These are phyloP conservation scores for Cornus suecica DNA, from an alignment of 148 eudicot genomes.

Conservation along the genomic window DNA sequence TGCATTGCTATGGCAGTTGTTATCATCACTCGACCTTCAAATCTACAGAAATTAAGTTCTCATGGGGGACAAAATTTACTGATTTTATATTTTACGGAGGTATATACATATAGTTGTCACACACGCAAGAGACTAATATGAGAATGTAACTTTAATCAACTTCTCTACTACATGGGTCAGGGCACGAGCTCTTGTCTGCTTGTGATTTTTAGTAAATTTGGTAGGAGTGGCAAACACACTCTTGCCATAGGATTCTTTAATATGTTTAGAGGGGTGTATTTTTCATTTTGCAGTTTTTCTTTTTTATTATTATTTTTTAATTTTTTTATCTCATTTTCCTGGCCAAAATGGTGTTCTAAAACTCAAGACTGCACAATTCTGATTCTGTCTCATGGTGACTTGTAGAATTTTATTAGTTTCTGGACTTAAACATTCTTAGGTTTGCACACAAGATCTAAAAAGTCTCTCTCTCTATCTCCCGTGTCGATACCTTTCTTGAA, in stretches of 20 bases:
- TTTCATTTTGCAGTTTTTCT: background rate
- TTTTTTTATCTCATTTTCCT: background rate
- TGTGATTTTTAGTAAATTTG: background rate
- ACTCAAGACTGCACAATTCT: background rate
- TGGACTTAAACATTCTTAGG: background rate
- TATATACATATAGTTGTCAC: no score
- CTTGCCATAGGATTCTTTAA: background rate
- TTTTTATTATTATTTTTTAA: no score
- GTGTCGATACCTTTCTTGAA: constrained; percentile 5
- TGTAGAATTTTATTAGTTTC: background rate
- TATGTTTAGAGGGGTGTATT: background rate
- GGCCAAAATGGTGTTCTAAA: background rate
- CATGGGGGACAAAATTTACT: background rate
- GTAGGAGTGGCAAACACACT: background rate
- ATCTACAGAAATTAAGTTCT: background rate
- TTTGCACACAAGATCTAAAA: background rate
- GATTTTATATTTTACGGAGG: background rate
- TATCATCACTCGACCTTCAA: background rate
- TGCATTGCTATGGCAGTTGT: constrained; percentile 3
- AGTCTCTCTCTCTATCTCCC: constrained; percentile 11
- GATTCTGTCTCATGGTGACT: background rate
- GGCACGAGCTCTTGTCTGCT: background rate
- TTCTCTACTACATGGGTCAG: background rate
- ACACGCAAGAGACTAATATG: background rate
- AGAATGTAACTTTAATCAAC: background rate